A percentile compares a stretch with the other conserved stretches of the same genome.
These are phyloP conservation scores for Hordeum marinum DNA, from an alignment of 176 grass and related monocot species.

Conservation along the genomic window DNA sequence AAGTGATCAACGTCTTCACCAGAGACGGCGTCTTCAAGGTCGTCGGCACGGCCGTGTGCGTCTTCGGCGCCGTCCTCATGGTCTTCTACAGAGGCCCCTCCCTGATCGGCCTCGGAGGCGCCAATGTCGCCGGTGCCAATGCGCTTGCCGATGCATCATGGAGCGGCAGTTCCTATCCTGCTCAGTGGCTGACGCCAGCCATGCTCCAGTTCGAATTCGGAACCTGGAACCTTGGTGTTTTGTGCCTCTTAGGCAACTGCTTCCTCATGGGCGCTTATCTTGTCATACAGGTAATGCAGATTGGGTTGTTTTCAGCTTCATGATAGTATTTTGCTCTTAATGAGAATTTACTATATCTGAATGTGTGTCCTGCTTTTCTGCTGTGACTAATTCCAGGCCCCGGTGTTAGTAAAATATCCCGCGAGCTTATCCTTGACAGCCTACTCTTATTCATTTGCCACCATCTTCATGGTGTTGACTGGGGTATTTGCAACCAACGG, in stretches of 20 bases:
- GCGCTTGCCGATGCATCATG: neutral
- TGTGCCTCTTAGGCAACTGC: conserved; percentile 84
- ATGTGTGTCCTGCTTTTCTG: neutral
- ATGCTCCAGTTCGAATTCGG: conserved; percentile 29
- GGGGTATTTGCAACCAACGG: conserved; percentile 54
- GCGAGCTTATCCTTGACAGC: conserved; percentile 90
- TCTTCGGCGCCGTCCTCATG: conserved; percentile 71
- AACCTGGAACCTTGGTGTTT: conserved; percentile 62
- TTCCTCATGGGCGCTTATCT: conserved; percentile 88
- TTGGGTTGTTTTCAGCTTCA: neutral
- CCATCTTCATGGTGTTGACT: conserved; percentile 80
- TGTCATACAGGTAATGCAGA: conserved; percentile 69
- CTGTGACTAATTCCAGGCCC: conserved; percentile 48
- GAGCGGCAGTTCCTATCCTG: conserved; percentile 21
- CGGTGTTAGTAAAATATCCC: conserved; percentile 74
- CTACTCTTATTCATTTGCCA: conserved; percentile 78
- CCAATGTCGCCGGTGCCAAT: conserved; percentile 2
- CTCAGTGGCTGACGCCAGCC: conserved; percentile 29
- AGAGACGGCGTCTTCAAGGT: conserved; percentile 66
- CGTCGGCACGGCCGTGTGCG: conserved; percentile 61
- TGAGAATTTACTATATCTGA: neutral
- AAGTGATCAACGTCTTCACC: conserved; percentile 57
- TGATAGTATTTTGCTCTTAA: neutral
- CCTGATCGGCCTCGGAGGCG: conserved; percentile 43
- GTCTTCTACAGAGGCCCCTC: conserved; percentile 74